phyloP scores from a whole-genome alignment of 495 filamentous ascomycete genomes.

The Penicillium roqueforti region DNA sequence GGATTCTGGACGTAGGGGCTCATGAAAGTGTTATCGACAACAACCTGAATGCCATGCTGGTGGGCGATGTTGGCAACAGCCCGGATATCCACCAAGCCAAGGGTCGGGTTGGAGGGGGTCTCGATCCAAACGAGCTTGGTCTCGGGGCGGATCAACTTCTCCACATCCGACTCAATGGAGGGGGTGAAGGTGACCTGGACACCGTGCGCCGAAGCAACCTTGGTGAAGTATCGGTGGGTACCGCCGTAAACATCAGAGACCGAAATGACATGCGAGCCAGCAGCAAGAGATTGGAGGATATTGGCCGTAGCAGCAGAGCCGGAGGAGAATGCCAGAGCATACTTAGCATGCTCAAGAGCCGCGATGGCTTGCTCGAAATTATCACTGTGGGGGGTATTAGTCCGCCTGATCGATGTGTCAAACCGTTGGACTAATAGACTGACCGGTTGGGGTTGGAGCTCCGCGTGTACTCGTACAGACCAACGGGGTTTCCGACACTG shows the following conservation, averaged over 20 bases:
- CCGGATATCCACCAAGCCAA: slow-evolving; percentile 86
- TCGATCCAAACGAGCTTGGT: slow-evolving; percentile 99
- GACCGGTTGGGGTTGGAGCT: slow-evolving; percentile 88
- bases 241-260: slow-evolving; percentile 97
- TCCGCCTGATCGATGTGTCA: not conserved
- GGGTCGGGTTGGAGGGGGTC: slow-evolving; percentile 87
- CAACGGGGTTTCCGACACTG: slow-evolving; percentile 78
- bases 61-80: slow-evolving; percentile 79
- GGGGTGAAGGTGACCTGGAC: slow-evolving; percentile 93
- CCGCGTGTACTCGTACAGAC: slow-evolving; percentile 83
- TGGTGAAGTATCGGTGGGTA: slow-evolving; percentile 98
- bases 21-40: slow-evolving; percentile 98
- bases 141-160: slow-evolving; percentile 74
- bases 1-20: slow-evolving; percentile 96
- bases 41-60: slow-evolving; percentile 82
- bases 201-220: slow-evolving; percentile 91
- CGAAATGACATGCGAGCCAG: slow-evolving; percentile 90
- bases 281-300: slow-evolving; percentile 87
- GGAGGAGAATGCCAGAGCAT: slow-evolving; percentile 91
- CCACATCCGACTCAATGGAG: slow-evolving; percentile 80
- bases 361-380: slow-evolving; percentile 93
- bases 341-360: slow-evolving; percentile 84
- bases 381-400: slow-evolving; percentile 41
- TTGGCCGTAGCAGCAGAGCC: slow-evolving; percentile 91
- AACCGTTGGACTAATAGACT: slow-evolving; percentile 4